Conservation (phyloP, 2,329 filamentous ascomycete genomes). For the Fusarium kyushuense region DNA sequence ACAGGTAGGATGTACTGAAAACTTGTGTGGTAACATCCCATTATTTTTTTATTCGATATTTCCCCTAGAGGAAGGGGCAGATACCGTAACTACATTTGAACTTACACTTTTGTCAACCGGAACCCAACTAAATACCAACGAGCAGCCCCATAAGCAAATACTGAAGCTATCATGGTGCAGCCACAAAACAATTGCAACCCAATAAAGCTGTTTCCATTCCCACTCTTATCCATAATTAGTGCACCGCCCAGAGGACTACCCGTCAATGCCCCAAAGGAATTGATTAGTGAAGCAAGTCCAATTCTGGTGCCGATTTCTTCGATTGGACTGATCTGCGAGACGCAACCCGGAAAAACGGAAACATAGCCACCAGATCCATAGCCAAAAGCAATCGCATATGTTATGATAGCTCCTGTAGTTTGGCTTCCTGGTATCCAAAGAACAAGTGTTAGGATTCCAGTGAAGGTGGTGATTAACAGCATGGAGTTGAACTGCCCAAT, state of each 20-base stretch:
- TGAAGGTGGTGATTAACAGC: not conserved
- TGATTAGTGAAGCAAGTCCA: not conserved
- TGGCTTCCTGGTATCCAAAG: not conserved
- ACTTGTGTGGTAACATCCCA: no score
- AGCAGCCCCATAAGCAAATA: not conserved
- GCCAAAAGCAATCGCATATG: not conserved
- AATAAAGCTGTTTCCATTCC: not conserved
- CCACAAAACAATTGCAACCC: not conserved
- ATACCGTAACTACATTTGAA: not conserved
- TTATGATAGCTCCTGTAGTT: not conserved
- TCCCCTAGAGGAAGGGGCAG: no score
- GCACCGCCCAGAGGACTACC: conserved; percentile 1
- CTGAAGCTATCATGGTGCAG: not conserved
- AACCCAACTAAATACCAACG: not conserved
- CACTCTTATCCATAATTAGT: not conserved
- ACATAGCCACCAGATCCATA: conserved; percentile 11
- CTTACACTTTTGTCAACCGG: fast-evolving
- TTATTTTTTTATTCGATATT: no score
- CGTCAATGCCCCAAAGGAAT: not conserved
- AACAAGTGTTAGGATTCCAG: fast-evolving
- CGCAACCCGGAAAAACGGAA: not conserved
- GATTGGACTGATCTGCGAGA: not conserved
- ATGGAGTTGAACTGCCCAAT: conserved; percentile 8
- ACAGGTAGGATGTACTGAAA: no score
- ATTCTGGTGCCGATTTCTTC: not conserved